Conservation (phyloP, 768 basidiomycete species). For the Boletus pseudopeckii region DNA sequence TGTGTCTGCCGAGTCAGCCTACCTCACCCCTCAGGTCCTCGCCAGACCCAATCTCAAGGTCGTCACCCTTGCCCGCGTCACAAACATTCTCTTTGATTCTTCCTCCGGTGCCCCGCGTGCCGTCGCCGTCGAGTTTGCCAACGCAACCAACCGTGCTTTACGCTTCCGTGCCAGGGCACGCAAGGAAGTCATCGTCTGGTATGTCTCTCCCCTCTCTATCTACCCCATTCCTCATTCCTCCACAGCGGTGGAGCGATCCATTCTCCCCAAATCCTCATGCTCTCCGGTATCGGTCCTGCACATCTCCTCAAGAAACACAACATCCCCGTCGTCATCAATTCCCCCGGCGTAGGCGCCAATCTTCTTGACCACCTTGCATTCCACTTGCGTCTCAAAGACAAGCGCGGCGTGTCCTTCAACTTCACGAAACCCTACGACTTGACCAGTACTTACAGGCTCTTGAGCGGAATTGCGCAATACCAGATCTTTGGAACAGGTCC, state of each 20-base stretch:
- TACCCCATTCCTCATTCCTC: not conserved
- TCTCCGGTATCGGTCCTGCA: conserved; percentile 75
- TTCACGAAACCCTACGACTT: conserved; percentile 33
- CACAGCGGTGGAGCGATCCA: conserved; percentile 60
- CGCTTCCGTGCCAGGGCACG: conserved; percentile 45
- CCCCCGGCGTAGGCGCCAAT: conserved; percentile 72
- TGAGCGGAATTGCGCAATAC: conserved; percentile 41
- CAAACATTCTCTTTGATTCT: conserved; percentile 53
- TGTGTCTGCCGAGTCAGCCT: conserved; percentile 63
- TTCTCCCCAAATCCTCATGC: conserved; percentile 64
- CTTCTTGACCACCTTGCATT: conserved; percentile 67
- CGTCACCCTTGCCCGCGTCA: conserved; percentile 52
- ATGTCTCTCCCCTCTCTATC: conserved; percentile 14
- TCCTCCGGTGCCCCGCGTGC: conserved; percentile 42
- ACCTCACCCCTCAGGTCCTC: conserved; percentile 63
- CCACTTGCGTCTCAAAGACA: conserved; percentile 51
- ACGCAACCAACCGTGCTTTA: conserved; percentile 18
- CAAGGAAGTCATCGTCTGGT: conserved; percentile 65
- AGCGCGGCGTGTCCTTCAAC: conserved; percentile 40
- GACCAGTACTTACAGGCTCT: conserved; percentile 21
- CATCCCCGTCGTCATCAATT: conserved; percentile 57
- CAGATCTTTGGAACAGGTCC: conserved; percentile 44
- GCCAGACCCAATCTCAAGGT: conserved; percentile 64
- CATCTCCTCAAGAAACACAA: conserved; percentile 48
- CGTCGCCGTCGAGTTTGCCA: conserved; percentile 59